A percentile compares a stretch with the other conserved stretches of the same genome.
These are phyloP conservation scores for Lentinula guzmanii DNA, from an alignment of 768 basidiomycete genomes.

Conservation along the genomic window DNA sequence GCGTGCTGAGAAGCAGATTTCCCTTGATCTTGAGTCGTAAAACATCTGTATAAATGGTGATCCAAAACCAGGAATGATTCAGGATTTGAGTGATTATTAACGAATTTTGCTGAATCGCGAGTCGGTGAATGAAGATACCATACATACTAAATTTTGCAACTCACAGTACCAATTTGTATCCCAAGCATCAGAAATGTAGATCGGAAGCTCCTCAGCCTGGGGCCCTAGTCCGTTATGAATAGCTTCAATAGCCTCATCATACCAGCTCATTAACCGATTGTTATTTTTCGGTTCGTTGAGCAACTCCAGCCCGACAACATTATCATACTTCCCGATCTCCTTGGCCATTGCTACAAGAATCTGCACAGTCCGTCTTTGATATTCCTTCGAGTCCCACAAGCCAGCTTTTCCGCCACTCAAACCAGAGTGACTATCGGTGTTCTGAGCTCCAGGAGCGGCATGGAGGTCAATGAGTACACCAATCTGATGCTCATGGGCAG, in stretches of 20 bases:
- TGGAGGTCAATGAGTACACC: conserved; percentile 80
- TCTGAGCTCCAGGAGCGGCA: conserved; percentile 73
- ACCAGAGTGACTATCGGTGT: conserved; percentile 60
- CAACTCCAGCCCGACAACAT: conserved; percentile 56
- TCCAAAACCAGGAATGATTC: conserved; percentile 54
- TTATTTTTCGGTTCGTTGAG: conserved; percentile 54
- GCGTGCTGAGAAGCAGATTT: conserved; percentile 49
- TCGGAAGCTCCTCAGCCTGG: conserved; percentile 28
- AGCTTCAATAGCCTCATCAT: conserved; percentile 42
- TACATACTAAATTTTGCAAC: conserved; percentile 18
- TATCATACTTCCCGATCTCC: conserved; percentile 33
- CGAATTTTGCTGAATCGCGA: conserved; percentile 23
- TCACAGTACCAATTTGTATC: conserved; percentile 49
- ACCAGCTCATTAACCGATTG: conserved; percentile 54
- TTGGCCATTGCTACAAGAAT: conserved; percentile 39
- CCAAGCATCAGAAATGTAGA: conserved; percentile 79
- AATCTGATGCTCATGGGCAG: conserved; percentile 50
- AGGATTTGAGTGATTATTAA: conserved; percentile 24
- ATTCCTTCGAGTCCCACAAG: conserved; percentile 38
- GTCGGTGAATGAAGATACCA: background rate
- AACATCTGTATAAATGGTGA: conserved; percentile 82
- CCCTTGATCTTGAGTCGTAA: conserved; percentile 51
- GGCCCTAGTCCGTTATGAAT: conserved; percentile 39
- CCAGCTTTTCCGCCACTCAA: conserved; percentile 48
- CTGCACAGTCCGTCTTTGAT: conserved; percentile 35